A percentile compares a stretch with the other conserved stretches of the same genome.
These are phyloP conservation scores for Cladophialophora yegresii DNA, from an alignment of 2,329 filamentous ascomycete species.

Conservation along the genomic window DNA sequence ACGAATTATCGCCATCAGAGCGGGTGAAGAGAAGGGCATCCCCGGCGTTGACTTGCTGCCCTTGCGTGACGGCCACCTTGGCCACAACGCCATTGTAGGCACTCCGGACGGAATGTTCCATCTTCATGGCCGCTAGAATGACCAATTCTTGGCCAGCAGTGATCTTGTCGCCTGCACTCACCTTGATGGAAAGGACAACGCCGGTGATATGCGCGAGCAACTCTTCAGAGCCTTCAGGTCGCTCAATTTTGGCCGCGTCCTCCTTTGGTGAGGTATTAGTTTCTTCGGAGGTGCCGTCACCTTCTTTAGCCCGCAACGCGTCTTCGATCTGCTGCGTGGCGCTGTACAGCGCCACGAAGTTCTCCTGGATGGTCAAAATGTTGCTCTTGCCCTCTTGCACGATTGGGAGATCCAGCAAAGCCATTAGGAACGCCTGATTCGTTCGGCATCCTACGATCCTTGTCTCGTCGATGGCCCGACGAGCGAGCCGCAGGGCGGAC, in stretches of 20 bases:
- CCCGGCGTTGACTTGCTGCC: slow-evolving; percentile 31
- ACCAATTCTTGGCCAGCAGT: slow-evolving; percentile 32
- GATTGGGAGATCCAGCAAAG: slow-evolving; percentile 24
- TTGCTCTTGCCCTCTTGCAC: slow-evolving; percentile 30
- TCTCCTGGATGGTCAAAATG: slow-evolving; percentile 31
- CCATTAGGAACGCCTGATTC: slow-evolving; percentile 43
- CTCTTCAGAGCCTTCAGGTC: slow-evolving; percentile 30
- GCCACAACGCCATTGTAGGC: slow-evolving; percentile 27
- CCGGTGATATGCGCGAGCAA: slow-evolving; percentile 27
- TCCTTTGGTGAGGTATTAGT: slow-evolving; percentile 13
- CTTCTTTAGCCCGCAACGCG: slow-evolving; percentile 18
- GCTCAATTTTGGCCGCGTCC: slow-evolving; percentile 27
- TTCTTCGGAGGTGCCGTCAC: slow-evolving; percentile 22
- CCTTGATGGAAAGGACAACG: slow-evolving; percentile 28
- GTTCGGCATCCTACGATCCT: slow-evolving; percentile 59
- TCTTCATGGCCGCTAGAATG: slow-evolving; percentile 31
- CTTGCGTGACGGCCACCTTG: slow-evolving; percentile 29
- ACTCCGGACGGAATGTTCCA: slow-evolving; percentile 32
- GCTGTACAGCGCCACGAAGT: slow-evolving; percentile 27
- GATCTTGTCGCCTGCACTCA: slow-evolving; percentile 30
- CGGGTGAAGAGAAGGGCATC: slow-evolving; percentile 28
- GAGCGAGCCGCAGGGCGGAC: slow-evolving; percentile 56
- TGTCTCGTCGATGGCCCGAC: slow-evolving; percentile 58
- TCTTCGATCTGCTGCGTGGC: slow-evolving; percentile 31
- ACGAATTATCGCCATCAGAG: slow-evolving; percentile 26